Evolutionary conservation across 108 stramenopile species (phyloP).

Genomic region (Nannochloropsis salina): DNA sequence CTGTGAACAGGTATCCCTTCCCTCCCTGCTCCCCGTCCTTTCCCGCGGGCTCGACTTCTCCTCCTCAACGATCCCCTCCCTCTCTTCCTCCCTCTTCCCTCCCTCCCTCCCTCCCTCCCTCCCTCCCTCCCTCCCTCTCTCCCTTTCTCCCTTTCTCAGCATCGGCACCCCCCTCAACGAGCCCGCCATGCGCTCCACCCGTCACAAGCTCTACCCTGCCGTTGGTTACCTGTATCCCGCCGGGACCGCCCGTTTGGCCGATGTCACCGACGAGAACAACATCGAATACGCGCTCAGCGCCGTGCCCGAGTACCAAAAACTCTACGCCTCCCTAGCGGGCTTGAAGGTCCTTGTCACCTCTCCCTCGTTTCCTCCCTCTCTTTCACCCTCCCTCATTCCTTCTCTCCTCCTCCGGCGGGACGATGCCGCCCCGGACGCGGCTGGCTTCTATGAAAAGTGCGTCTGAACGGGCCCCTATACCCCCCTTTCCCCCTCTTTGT

Average conservation of each 20-base stretch:
- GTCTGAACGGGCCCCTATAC: too few relatives aligned
- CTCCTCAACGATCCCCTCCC: background rate
- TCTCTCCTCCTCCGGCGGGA: background rate
- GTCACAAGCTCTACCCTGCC: conserved; percentile 89
- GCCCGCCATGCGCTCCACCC: conserved; percentile 82
- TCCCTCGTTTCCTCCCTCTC: background rate
- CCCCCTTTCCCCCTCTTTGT: background rate
- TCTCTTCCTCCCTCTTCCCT: background rate
- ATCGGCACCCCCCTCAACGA: conserved; percentile 45
- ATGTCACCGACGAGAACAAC: conserved; percentile 74
- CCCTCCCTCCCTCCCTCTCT: conserved; percentile 18
- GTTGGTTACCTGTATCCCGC: conserved; percentile 94
- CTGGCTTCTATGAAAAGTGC: too few relatives aligned
- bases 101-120: background rate
- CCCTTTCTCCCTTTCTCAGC: background rate
- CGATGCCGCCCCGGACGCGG: too few relatives aligned
- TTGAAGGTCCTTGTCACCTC: background rate
- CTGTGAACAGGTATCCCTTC: conserved; percentile 82
- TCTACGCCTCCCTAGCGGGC: background rate
- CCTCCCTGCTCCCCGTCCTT: conserved; percentile 27
- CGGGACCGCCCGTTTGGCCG: conserved; percentile 80
- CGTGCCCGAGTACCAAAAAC: background rate
- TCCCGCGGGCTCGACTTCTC: background rate
- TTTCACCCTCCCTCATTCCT: conserved; percentile 1
- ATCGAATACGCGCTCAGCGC: conserved; percentile 62